Conservation (phyloP, 768 basidiomycete species). For the Pleurotus eryngii region DNA sequence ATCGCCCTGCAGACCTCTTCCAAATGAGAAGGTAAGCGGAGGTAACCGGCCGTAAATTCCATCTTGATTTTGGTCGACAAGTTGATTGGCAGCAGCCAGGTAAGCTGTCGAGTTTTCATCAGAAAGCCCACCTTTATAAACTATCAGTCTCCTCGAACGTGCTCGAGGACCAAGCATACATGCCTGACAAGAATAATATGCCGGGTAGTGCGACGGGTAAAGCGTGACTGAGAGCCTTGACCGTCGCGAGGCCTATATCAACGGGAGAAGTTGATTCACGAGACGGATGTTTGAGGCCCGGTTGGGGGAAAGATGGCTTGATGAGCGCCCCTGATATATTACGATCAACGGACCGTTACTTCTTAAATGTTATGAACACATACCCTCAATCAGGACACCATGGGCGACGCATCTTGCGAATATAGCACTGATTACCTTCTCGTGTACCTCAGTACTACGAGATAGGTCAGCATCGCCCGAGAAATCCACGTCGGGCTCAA, state of each 20-base stretch:
- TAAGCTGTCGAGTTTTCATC: slow-evolving; percentile 36
- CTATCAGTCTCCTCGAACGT: background rate
- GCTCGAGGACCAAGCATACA: background rate
- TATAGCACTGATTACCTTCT: slow-evolving; percentile 41
- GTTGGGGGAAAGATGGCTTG: slow-evolving; percentile 51
- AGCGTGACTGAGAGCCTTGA: slow-evolving; percentile 40
- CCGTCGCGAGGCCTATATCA: slow-evolving; percentile 43
- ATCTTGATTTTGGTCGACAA: slow-evolving; percentile 29
- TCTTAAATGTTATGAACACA: slow-evolving; percentile 7
- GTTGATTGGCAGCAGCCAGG: slow-evolving; percentile 36
- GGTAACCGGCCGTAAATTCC: slow-evolving; percentile 38
- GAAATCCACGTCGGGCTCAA: slow-evolving; percentile 53
- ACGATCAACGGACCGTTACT: background rate
- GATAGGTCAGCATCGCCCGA: slow-evolving; percentile 42
- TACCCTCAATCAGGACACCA: slow-evolving; percentile 49
- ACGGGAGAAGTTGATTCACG: slow-evolving; percentile 32
- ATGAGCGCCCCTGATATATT: slow-evolving; percentile 38
- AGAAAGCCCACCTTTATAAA: slow-evolving; percentile 38
- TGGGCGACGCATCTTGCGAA: slow-evolving; percentile 42
- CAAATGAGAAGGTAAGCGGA: slow-evolving; percentile 48
- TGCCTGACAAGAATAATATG: slow-evolving; percentile 48
- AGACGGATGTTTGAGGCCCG: slow-evolving; percentile 39
- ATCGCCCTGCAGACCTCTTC: slow-evolving; percentile 47
- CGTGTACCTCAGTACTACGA: slow-evolving; percentile 43
- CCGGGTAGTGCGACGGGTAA: slow-evolving; percentile 46